Evolutionary conservation across 805 yeast species (phyloP).

Genomic region (Zygosaccharomyces kombuchaensis): DNA sequence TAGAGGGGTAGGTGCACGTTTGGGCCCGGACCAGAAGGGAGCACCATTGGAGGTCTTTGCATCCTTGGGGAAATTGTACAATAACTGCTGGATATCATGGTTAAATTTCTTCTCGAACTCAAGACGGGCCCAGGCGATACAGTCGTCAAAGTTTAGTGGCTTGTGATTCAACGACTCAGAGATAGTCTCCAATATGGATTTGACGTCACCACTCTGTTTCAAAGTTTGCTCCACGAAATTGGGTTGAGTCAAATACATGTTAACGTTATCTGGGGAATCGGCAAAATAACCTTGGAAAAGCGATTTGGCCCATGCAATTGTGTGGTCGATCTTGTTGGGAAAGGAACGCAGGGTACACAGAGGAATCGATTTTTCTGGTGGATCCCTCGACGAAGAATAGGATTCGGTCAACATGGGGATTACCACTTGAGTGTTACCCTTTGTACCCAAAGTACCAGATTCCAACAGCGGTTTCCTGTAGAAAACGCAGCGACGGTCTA

Average conservation of each 20-base stretch:
- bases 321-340: conserved; percentile 97
- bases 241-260: conserved; percentile 84
- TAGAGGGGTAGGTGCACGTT: conserved; percentile 90
- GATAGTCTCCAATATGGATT: conserved; percentile 79
- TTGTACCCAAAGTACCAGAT: conserved; percentile 96
- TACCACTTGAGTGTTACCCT: conserved; percentile 96
- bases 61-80: conserved; percentile 92
- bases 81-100: conserved; percentile 82
- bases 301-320: conserved; percentile 98
- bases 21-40: conserved; percentile 97
- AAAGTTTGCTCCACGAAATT: conserved; percentile 86
- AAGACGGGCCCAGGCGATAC: conserved; percentile 90
- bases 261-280: conserved; percentile 91
- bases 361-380: conserved; percentile 97
- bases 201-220: conserved; percentile 89
- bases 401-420: conserved; percentile 93
- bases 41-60: conserved; percentile 86
- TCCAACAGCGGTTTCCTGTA: conserved; percentile 87
- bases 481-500: conserved; percentile 94
- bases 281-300: conserved; percentile 87
- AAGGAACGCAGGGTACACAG: conserved; percentile 94
- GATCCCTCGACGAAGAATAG: conserved; percentile 94
- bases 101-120: conserved; percentile 83
- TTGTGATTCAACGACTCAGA: conserved; percentile 68
- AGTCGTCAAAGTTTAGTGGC: conserved; percentile 88